Conservation (phyloP, 257 asterid species). For the Solanum boliviense region DNA sequence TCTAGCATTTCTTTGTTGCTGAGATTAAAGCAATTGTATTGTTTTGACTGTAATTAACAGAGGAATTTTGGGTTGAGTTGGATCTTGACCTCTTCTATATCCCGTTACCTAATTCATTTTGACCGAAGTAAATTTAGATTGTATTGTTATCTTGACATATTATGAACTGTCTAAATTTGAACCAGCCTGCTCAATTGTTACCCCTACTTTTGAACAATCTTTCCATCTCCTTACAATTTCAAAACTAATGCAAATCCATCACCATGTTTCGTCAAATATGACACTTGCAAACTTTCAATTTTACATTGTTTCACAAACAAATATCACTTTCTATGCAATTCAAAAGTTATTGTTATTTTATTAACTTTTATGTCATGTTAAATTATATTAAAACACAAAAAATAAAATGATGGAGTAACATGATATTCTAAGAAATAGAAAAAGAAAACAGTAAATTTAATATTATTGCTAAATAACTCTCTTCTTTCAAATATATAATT, state of each 20-base stretch:
- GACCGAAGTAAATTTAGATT: neutral
- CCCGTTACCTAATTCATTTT: neutral
- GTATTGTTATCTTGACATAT: neutral
- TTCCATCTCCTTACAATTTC: neutral
- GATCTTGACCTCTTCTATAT: neutral
- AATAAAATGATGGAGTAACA: neutral
- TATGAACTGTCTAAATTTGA: neutral
- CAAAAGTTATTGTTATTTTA: neutral
- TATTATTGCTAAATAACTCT: too few relatives aligned
- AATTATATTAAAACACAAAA: neutral
- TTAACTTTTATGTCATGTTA: neutral
- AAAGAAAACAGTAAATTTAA: neutral
- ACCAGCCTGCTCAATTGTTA: neutral
- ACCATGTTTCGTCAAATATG: neutral
- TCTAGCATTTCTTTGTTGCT: neutral
- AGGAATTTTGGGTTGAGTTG: neutral
- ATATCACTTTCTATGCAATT: neutral
- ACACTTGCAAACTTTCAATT: neutral
- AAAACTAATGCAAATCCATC: neutral
- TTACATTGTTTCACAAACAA: neutral
- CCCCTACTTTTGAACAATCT: too few relatives aligned
- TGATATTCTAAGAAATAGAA: neutral
- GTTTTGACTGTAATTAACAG: neutral
- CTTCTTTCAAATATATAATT: neutral
- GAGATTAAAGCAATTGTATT: slow-evolving; percentile 9